Percentiles rank a stretch among this genome's conserved stretches.
Evolutionary conservation across 2,329 filamentous ascomycete species (phyloP).

Genomic region (Microdochium paspali): DNA sequence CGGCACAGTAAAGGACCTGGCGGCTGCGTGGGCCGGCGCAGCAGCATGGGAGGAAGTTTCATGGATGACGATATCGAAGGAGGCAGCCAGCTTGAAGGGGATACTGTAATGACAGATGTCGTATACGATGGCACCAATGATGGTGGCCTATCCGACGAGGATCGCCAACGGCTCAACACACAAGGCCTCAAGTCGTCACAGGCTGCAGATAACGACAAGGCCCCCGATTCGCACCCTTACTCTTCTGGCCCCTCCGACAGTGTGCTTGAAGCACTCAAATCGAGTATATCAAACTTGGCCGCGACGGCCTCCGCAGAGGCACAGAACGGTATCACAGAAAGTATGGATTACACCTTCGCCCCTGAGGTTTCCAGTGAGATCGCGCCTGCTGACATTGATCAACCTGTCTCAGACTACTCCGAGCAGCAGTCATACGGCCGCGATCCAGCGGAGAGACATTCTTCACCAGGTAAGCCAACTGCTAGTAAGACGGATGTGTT

Average conservation of each 20-base stretch:
- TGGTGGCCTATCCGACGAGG: constrained; percentile 49
- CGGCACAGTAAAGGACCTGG: constrained; percentile 93
- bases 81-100: constrained; percentile 32
- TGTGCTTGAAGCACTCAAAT: constrained; percentile 7
- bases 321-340: constrained; percentile 71
- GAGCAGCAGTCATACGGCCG: not conserved
- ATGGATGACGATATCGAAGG: constrained; percentile 63
- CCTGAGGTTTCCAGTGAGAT: constrained; percentile 2
- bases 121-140: constrained; percentile 51
- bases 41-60: constrained; percentile 78
- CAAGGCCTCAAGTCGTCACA: constrained; percentile 55
- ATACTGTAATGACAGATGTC: constrained; percentile 46
- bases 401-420: not conserved
- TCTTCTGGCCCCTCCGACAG: not conserved
- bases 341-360: constrained; percentile 55
- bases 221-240: not conserved
- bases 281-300: constrained; percentile 39
- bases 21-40: constrained; percentile 83
- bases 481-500: not conserved
- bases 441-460: not conserved
- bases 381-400: not conserved
- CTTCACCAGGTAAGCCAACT: not conserved
- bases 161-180: constrained; percentile 56
- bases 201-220: constrained; percentile 25
- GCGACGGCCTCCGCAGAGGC: constrained; percentile 54